Base-by-base conservation (phyloP, 441 rosid species). In the Corymbia calophylla region DNA sequence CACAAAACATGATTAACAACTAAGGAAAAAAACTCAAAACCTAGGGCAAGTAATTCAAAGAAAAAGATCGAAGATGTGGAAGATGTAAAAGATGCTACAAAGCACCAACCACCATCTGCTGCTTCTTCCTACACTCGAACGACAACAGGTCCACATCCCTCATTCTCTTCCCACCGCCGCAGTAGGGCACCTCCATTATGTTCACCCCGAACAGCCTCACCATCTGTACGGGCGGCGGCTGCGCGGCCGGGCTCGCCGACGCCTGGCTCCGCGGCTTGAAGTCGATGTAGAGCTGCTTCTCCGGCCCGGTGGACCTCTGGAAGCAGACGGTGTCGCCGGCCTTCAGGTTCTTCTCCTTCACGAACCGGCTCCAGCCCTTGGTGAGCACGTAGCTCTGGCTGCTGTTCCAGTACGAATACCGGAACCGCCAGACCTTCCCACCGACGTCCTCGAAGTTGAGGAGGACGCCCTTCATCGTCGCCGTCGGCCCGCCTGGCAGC, bases 251-350 rank as follows among this genome's bases (percentile, higher is more conserved):
- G 48, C 29, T 27, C 27, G 66, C n/a, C 29, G 70, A 31, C 49
- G 88, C 10, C 66, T 4, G 58, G 88, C 70, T 47, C 88, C 88
- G 31, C 88, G 49, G 88, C 88, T 60, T 54, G 88, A 86, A 86
- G 66, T 86, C 49, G 88, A 86, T 86, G 68, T 86, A 56, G 88
- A 86, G 68, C 49, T 86, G 64, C 66, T 23, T 86, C 51, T 86
- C 88, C 44, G 48, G 88, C 47, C 88, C 88, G 12, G 88, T 25
- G 12, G 88, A 86, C 68, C 88, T 32, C 70, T 86, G 88, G 88
- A 86, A 86, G 88, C 68, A 56, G 88, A 86, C 88, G 49, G 88
- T 86, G 88, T 86, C 88, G 48, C 88, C 88, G 70, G 88, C 88
- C 70, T 86, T 55, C 49, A 56, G 88, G 66, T 31, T 58, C 66